Evolutionary conservation across 179 eudicot genomes (phyloP).

Genomic region (Monotropa hypopitys): DNA sequence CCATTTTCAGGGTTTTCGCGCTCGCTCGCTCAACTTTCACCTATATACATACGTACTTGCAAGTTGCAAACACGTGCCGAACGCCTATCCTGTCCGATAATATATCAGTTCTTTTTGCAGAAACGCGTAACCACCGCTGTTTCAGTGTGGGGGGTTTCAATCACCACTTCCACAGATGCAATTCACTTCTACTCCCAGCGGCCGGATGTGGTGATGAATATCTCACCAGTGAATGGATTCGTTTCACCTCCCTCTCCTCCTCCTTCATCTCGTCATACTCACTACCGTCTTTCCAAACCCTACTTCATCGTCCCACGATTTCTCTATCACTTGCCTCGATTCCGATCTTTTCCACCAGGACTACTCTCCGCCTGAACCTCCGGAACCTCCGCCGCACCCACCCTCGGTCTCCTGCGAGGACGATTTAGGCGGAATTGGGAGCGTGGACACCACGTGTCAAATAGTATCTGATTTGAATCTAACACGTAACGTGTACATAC

Average conservation of each 20-base stretch:
- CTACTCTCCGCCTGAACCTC: conserved; percentile 89
- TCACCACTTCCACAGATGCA: conserved; percentile 1
- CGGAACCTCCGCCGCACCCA: conserved; percentile 84
- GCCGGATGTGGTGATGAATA: neutral
- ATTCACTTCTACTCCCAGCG: neutral
- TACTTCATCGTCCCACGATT: conserved; percentile 4
- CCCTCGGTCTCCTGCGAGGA: conserved; percentile 75
- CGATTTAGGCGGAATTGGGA: conserved; percentile 79
- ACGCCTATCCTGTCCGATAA: neutral
- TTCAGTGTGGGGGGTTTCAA: neutral
- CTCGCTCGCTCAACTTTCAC: neutral
- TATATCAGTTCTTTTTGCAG: neutral
- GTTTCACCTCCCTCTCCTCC: neutral
- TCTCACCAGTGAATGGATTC: conserved; percentile 8
- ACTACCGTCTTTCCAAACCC: conserved; percentile 7
- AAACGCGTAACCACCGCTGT: neutral
- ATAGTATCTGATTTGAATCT: conserved; percentile 70
- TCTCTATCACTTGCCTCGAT: conserved; percentile 1
- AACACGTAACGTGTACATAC: conserved; percentile 52
- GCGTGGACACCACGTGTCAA: conserved; percentile 70
- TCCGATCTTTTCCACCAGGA: conserved; percentile 36
- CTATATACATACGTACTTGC: neutral
- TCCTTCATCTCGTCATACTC: neutral
- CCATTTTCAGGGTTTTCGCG: conserved; percentile 4
- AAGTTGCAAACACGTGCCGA: neutral